These are phyloP conservation scores for Aureobasidium uvarum DNA, from an alignment of 2,329 filamentous ascomycete genomes.

Conservation along the genomic window DNA sequence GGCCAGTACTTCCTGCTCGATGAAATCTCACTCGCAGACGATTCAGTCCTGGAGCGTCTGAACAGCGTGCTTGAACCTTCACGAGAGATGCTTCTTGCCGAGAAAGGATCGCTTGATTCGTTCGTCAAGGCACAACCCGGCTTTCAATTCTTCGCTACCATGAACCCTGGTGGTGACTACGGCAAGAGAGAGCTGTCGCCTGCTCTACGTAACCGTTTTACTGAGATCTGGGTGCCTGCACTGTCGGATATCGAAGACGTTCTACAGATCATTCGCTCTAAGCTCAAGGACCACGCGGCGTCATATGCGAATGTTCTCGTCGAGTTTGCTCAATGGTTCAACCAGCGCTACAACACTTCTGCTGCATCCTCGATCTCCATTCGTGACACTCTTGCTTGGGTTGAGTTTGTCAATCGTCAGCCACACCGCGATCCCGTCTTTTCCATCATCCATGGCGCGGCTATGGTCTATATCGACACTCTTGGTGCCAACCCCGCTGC, in stretches of 20 bases:
- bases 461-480: conserved; percentile 94
- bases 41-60: conserved; percentile 91
- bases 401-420: conserved; percentile 77
- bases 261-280: conserved; percentile 77
- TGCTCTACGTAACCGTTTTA: conserved; percentile 92
- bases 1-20: conserved; percentile 92
- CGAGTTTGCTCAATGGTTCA: conserved; percentile 91
- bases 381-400: conserved; percentile 89
- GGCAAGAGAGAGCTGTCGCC: conserved; percentile 97
- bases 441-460: conserved; percentile 75
- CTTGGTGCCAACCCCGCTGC: conserved; percentile 93
- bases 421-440: conserved; percentile 27
- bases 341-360: conserved; percentile 70
- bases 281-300: conserved; percentile 57
- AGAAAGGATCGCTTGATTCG: conserved; percentile 85
- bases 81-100: conserved; percentile 81
- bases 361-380: conserved; percentile 79
- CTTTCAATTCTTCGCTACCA: conserved; percentile 96
- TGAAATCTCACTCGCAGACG: conserved; percentile 95
- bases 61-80: conserved; percentile 95
- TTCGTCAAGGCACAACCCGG: conserved; percentile 71
- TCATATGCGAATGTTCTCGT: conserved; percentile 70
- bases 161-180: conserved; percentile 99
- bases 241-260: conserved; percentile 83
- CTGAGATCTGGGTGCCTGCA: conserved; percentile 96